Base-by-base conservation (phyloP, 768 basidiomycete genomes). In the Pleurotus pulmonarius region DNA sequence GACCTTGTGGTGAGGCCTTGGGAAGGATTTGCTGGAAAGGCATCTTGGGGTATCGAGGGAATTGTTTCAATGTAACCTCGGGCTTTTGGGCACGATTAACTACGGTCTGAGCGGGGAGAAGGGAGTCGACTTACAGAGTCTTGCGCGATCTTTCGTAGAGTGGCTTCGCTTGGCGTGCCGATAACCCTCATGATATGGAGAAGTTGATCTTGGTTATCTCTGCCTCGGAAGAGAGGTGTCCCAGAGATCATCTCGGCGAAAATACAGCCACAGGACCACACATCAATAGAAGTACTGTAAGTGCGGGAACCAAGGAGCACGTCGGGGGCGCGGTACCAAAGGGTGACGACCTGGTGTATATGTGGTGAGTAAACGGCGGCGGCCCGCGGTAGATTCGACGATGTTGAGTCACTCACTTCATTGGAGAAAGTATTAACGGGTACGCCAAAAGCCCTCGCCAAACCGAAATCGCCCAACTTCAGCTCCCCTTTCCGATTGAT, bases 181-280 rank as follows among this genome's bases (percentile, higher is more conserved):
- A 98, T 85, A 48, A 98, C 92, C 64, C 94, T 83, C 87, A 98
- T 95, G 67, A 99, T 99, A 64, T 96, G 94, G 45, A 94, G 79
- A n/a, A 99, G 77, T 68, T 99, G 97, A 70, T 99, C 97, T 61
- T 94, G 90, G 65, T 98, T 98, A 69, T 98, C 97, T 60, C 96
- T 79, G 18, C 97, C 97, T 61, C 96, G 82, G 80, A 99, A 99
- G 25, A 99, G 81, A 24, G 97, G 97, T 4, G 94, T 89, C 1
- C 97, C 97, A 16, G 92, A 88, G 58, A 99, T 98, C 96, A 99
- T 98, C 73, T 99, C 97, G 16, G 97, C 96, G 69, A 99, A 97
- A 67, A 99, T 99, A 69, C 97, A 98, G 8, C 97, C 97, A 56
- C 94, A 96, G 12, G 92, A 94, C 97, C 97, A 99, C 49, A 98